These are phyloP conservation scores for Epichloe aotearoae DNA, from an alignment of 2,329 filamentous ascomycete species.

Conservation along the genomic window DNA sequence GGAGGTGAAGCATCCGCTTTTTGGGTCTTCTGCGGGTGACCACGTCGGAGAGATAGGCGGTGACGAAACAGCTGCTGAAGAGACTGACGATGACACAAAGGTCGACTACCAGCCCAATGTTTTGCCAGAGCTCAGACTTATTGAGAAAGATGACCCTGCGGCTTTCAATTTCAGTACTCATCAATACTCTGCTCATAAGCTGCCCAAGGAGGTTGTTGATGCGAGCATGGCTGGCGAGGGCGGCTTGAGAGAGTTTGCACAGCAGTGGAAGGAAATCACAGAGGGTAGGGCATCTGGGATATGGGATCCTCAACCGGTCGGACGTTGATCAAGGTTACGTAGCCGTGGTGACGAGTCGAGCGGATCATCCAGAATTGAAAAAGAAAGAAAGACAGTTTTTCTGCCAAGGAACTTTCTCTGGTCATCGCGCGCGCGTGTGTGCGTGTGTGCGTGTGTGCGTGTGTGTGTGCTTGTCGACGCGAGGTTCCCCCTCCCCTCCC, in stretches of 20 bases:
- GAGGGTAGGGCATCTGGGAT: conserved; percentile 27
- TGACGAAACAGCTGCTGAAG: conserved; percentile 23
- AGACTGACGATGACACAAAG: conserved; percentile 24
- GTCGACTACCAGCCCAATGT: conserved; percentile 43
- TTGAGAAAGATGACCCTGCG: conserved; percentile 74
- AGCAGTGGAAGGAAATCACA: conserved; percentile 55
- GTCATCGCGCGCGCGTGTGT: no score
- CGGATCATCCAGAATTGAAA: neutral
- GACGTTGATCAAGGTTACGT: neutral
- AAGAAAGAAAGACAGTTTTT: neutral
- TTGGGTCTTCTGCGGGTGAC: conserved; percentile 28
- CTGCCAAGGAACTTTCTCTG: no score
- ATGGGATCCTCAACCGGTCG: conserved; percentile 21
- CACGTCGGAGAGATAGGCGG: conserved; percentile 21
- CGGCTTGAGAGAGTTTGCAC: conserved; percentile 68
- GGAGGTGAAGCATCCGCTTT: conserved; percentile 44
- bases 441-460: neutral
- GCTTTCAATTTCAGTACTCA: conserved; percentile 76
- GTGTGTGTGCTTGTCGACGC: no score
- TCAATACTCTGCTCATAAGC: conserved; percentile 88
- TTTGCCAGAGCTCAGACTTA: conserved; percentile 66
- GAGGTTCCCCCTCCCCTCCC: no score
- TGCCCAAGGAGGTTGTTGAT: conserved; percentile 84
- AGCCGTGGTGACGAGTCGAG: neutral
- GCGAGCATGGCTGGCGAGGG: conserved; percentile 55